Conservation (phyloP, 305 asterid species). For the Euphrasia arctica region DNA sequence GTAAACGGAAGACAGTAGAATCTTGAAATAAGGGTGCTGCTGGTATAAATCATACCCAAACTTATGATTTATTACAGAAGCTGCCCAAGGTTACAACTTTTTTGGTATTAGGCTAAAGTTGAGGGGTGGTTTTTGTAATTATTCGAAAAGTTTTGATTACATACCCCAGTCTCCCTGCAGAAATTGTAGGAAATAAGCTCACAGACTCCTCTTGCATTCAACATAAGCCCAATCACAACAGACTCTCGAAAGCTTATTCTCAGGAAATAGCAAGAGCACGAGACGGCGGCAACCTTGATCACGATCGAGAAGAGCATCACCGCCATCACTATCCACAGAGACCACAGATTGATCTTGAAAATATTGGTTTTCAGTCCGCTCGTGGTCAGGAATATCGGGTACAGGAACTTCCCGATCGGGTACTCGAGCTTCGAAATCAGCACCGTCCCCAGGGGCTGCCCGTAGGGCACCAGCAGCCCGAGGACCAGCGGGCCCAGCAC, state of each 20-base stretch:
- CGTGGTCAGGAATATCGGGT: conserved; percentile 61
- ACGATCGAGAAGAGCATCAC: conserved; percentile 30
- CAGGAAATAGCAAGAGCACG: conserved; percentile 36
- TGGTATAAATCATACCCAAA: no score
- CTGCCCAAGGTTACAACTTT: no score
- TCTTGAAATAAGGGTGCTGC: no score
- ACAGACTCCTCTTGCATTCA: conserved; percentile 53
- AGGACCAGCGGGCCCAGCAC: conserved; percentile 41
- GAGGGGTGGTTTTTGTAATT: neutral
- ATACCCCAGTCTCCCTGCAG: conserved; percentile 51
- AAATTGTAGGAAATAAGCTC: conserved; percentile 68
- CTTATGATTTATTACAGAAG: no score
- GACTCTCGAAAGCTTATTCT: conserved; percentile 41
- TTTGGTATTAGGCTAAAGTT: neutral
- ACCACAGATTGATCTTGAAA: conserved; percentile 35
- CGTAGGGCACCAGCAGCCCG: conserved; percentile 42
- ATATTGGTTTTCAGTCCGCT: conserved; percentile 72
- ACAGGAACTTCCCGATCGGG: conserved; percentile 54
- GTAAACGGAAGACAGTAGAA: no score
- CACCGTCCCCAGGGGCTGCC: conserved; percentile 46
- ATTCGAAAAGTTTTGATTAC: neutral
- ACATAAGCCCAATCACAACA: conserved; percentile 55
- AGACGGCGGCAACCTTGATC: conserved; percentile 39
- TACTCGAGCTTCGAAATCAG: conserved; percentile 51
- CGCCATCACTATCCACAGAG: conserved; percentile 36